Evolutionary conservation across 1,284 basidiomycete genomes (phyloP), one percentile per base, ranked within the genome.

Genomic region (Rhodotorula glutinis): DNA sequence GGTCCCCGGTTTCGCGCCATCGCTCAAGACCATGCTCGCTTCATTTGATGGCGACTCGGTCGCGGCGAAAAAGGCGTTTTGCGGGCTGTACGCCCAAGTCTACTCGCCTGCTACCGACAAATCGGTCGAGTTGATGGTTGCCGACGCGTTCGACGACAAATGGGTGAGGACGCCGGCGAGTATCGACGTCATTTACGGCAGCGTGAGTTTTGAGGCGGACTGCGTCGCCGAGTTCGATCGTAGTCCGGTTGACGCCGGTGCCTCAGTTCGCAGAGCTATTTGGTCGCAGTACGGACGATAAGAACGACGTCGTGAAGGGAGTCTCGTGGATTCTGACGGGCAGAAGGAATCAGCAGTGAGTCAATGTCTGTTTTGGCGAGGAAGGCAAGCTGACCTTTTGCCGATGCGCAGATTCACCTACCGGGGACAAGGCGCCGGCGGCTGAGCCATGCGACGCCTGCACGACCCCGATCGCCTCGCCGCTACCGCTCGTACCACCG

Each of bases 281-380:
- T 10, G 68, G 68, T 8, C 16, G 25, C n/a, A 27, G 30, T 9
- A 71, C 69, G 7, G 57, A 55, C 27, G 52, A 71, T 62, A 69
- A 69, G 66, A 65, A 73, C 41, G 66, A 67, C 44, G 71, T 73
- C 16, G 43, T 71, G 27, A 49, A 59, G 10, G 60, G 53, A 0
- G 40, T 44, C 29, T 60, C 40, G 53, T 73, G 71, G 69, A 16
- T 17, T 23, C 52, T 73, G 46, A 73, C 71, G 7, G 71, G 71
- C 10, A 47, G 14, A 11, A 52, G 66, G 5, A 63, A 67, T 40
- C 56, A 63, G 13, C 25, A 51, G 60, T 65, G 25, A 33, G 62
- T 49, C 9, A n/a, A n/a, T n/a, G n/a, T n/a, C n/a, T n/a, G n/a
- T n/a, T n/a, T n/a, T n/a, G n/a, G n/a, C n/a, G n/a, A n/a, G n/a